Evolutionary conservation across 441 rosid genomes (phyloP).

Genomic region (Flueggea neowawraea): DNA sequence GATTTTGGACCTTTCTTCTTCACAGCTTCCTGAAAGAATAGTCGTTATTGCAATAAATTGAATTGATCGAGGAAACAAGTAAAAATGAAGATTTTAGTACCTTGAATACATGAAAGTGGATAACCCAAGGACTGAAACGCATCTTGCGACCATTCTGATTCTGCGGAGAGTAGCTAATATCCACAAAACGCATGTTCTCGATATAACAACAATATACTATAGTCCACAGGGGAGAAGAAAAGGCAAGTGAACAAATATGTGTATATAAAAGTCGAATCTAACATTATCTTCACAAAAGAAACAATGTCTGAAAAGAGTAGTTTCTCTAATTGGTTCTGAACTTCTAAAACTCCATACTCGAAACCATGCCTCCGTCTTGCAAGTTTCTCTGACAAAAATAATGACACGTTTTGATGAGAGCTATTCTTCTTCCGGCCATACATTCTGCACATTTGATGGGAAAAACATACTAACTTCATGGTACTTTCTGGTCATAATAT

Average conservation of each 20-base stretch:
- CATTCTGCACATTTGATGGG: constrained; percentile 55
- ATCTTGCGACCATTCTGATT: constrained; percentile 23
- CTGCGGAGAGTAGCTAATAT: constrained; percentile 61
- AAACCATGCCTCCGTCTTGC: constrained; percentile 82
- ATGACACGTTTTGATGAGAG: constrained; percentile 54
- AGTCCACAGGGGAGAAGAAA: constrained; percentile 3
- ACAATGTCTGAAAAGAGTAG: constrained; percentile 68
- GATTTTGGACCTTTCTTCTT: constrained; percentile 50
- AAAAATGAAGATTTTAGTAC: constrained; percentile 27
- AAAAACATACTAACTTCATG: neutral
- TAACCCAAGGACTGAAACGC: constrained; percentile 72
- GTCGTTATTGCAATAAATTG: no score
- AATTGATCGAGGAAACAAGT: neutral
- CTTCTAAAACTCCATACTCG: constrained; percentile 76
- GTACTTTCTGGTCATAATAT: no score
- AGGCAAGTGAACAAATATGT: neutral
- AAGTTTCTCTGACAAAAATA: constrained; percentile 76
- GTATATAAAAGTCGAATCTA: constrained; percentile 26
- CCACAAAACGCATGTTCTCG: constrained; percentile 21
- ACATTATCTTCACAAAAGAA: constrained; percentile 75
- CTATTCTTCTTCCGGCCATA: constrained; percentile 68
- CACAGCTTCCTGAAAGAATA: constrained; percentile 50
- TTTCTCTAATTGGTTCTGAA: constrained; percentile 82
- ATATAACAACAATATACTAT: constrained; percentile 8
- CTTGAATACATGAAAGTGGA: constrained; percentile 83